Evolutionary conservation across 2,329 filamentous ascomycete species (phyloP), one percentile per base, ranked within the genome.

Genomic region (Neofusicoccum umdonicola): DNA sequence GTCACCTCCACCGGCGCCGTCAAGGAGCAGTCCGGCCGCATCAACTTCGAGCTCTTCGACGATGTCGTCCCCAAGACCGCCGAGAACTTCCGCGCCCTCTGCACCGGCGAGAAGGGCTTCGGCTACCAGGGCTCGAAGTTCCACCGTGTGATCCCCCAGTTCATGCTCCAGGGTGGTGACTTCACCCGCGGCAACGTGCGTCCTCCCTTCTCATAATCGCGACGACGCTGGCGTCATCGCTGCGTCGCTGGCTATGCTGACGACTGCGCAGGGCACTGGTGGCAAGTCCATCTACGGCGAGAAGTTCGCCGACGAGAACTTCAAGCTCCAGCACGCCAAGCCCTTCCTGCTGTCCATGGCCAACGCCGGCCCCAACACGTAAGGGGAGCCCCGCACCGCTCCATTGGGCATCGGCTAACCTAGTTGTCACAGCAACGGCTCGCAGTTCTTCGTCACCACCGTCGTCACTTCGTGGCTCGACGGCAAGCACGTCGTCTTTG

Each of bases 101-200:
- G 90, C 89, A 92, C 88, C 69, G 85, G 85, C 71, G 86, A 91
- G 84, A 87, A 92, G 82, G 91, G 91, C 76, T 89, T 90, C 80
- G 91, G 92, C 73, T 97, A 96, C 86, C 80, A 86, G 79, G 88
- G 87, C 77, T 95, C 91, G 72, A 85, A 86, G 71, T 96, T 96
- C 89, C 92, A 97, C 87, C 92, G 93, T 74, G 89, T 97, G 81
- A 96, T 96, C 81, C 90, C 90, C 72, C 80, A 92, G 65, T 96
- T 96, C 87, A 96, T 96, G 93, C 89, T 96, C 73, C 93, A 96
- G 87, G 93, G 92, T 79, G 92, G 92, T 86, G 92, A 96, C 86
- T 96, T 96, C 85, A 96, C 92, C 81, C 90, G 90, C 77, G 88
- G 88, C 77, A 95, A 96, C 82, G 93, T 96, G 85, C 80, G 91